Conservation (phyloP, 768 basidiomycete species). For the Omphalotus guepiniiformis region DNA sequence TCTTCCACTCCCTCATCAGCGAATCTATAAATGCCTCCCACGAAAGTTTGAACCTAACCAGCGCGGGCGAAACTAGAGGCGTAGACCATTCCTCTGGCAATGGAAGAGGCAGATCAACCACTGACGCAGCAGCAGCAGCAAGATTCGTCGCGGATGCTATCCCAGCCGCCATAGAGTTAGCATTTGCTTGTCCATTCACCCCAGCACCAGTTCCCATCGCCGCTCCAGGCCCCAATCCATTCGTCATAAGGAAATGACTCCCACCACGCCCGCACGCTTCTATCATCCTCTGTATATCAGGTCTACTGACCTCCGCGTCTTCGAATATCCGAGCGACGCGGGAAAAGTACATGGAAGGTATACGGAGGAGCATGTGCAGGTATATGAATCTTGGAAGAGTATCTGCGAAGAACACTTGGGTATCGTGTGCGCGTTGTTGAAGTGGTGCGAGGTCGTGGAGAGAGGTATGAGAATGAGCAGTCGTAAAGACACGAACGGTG, state of each 20-base stretch:
- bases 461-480: background rate
- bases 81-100: constrained; percentile 34
- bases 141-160: constrained; percentile 2
- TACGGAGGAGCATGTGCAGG: constrained; percentile 47
- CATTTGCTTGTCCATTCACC: no score
- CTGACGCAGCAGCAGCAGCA: constrained; percentile 6
- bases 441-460: background rate
- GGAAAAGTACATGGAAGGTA: constrained; percentile 79
- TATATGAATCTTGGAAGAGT: constrained; percentile 38
- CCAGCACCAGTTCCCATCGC: background rate
- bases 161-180: no score
- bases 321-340: constrained; percentile 74
- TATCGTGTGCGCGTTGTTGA: background rate
- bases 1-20: constrained; percentile 55
- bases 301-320: constrained; percentile 72
- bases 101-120: constrained; percentile 15
- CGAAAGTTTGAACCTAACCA: constrained; percentile 47
- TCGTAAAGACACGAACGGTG: background rate
- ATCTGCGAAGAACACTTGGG: constrained; percentile 28
- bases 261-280: constrained; percentile 26
- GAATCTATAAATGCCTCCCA: constrained; percentile 58
- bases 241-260: constrained; percentile 4
- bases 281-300: constrained; percentile 60
- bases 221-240: background rate
- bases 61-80: constrained; percentile 40